These are phyloP conservation scores for Crithidia acanthocephali DNA, from an alignment of 208 protist species.

Conservation along the genomic window DNA sequence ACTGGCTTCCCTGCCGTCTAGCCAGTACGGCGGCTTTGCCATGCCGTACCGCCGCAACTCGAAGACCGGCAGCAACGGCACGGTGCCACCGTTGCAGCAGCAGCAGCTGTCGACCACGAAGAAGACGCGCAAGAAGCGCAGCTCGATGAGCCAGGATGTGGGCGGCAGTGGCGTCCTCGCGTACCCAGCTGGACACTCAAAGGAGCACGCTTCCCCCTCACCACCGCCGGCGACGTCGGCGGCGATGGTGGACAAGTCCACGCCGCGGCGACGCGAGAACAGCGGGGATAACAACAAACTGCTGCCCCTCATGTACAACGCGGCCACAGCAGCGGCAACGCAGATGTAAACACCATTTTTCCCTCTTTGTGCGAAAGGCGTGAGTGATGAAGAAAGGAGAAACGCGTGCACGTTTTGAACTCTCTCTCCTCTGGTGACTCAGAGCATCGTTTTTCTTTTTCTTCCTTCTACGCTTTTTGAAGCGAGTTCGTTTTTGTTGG, in stretches of 20 bases:
- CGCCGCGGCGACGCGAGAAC: constrained; percentile 7
- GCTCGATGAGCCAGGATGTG: constrained; percentile 6
- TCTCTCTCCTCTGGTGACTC: no score
- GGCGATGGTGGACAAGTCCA: constrained; percentile 4
- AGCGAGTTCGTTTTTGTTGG: constrained; percentile 18
- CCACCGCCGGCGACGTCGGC: not conserved
- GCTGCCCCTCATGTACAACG: constrained; percentile 9
- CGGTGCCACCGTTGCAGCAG: not conserved
- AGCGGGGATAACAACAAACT: constrained; percentile 2
- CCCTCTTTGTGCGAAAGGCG: no score
- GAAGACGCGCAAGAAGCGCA: constrained; percentile 15
- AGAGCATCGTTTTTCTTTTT: not conserved
- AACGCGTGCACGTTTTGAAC: not conserved
- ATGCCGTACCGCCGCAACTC: constrained; percentile 14
- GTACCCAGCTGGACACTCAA: not conserved
- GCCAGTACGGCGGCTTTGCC: constrained; percentile 19
- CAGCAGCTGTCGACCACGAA: constrained; percentile 7
- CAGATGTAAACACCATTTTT: constrained; percentile 14
- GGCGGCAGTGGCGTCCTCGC: not conserved
- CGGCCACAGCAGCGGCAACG: constrained; percentile 13
- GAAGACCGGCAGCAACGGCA: constrained; percentile 11
- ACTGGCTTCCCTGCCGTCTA: not conserved
- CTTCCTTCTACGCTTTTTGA: not conserved
- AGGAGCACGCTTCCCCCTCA: not conserved
- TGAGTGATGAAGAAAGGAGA: not conserved